Evolutionary conservation across 2,329 filamentous ascomycete species (phyloP).

Genomic region (Fusarium virguliforme): DNA sequence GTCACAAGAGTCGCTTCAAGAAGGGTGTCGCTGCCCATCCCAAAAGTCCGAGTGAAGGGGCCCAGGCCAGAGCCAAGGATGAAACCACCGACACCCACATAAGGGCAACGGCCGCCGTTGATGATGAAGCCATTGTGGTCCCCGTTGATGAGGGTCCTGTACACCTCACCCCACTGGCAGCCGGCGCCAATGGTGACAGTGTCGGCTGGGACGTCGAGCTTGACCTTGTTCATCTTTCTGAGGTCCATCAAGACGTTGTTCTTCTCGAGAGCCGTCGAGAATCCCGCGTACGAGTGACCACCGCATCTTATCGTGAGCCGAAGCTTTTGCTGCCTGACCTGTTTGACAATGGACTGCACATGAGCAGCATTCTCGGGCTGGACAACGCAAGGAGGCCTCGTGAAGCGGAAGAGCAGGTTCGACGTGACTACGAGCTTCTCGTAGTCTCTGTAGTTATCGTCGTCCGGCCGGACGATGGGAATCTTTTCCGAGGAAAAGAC

Average conservation of each 20-base stretch:
- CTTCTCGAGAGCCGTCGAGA: neutral
- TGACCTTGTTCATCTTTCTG: neutral
- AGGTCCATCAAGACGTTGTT: conserved; percentile 2
- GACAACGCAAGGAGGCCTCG: neutral
- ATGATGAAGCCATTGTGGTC: conserved; percentile 39
- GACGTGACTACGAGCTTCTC: neutral
- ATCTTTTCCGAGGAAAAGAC: neutral
- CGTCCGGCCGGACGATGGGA: neutral
- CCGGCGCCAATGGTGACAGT: neutral
- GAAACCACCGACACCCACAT: conserved; percentile 59
- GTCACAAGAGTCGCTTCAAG: conserved; percentile 4
- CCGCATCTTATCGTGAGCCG: conserved; percentile 1
- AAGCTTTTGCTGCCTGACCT: neutral
- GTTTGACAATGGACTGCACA: neutral
- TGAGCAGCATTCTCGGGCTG: neutral
- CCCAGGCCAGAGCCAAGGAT: conserved; percentile 56
- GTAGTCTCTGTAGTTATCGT: neutral
- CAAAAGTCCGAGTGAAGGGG: conserved; percentile 50
- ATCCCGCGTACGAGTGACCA: neutral
- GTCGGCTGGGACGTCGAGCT: neutral
- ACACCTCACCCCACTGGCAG: neutral
- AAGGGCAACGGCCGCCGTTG: conserved; percentile 54
- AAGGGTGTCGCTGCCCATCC: conserved; percentile 7
- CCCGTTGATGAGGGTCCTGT: neutral
- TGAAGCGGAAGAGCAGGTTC: neutral